Percentiles rank a stretch among this genome's conserved stretches.
Conservation (phyloP, 257 asterid genomes). For the Jaltomata sinuosa region DNA sequence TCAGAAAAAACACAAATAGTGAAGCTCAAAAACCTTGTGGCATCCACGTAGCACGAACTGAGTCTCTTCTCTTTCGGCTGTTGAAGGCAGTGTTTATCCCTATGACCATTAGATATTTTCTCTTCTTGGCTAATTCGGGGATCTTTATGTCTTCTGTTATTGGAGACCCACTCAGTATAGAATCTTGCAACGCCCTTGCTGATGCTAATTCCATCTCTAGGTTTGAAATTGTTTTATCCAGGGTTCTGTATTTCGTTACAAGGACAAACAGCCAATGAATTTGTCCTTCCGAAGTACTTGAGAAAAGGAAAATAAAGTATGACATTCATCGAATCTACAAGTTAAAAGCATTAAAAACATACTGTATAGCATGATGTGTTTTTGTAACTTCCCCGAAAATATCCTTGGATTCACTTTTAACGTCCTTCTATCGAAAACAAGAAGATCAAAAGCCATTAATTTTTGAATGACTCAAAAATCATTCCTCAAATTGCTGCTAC, state of each 20-base stretch:
- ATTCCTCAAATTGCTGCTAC: not conserved
- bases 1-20: not conserved
- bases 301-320: not conserved
- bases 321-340: not conserved
- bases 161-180: slow-evolving; percentile 77
- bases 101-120: slow-evolving; percentile 73
- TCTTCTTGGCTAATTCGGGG: slow-evolving; percentile 52
- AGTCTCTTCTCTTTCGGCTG: slow-evolving; percentile 88
- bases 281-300: slow-evolving; percentile 5
- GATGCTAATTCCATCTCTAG: slow-evolving; percentile 89
- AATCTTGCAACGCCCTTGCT: slow-evolving; percentile 84
- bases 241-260: slow-evolving; percentile 37
- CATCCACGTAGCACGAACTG: slow-evolving; percentile 93
- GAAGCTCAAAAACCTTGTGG: slow-evolving; percentile 50
- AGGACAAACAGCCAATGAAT: not conserved
- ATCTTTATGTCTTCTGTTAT: slow-evolving; percentile 57
- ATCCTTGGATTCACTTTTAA: slow-evolving; percentile 30
- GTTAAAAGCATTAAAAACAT: slow-evolving; percentile 23
- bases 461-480: not conserved
- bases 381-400: slow-evolving; percentile 41
- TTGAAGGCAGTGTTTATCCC: slow-evolving; percentile 87
- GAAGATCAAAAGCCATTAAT: not conserved
- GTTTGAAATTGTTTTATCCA: slow-evolving; percentile 75
- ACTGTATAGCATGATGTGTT: slow-evolving; percentile 56
- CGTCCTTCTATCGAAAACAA: slow-evolving; percentile 30